Percentiles rank a stretch among this genome's conserved stretches.
phyloP scores from a whole-genome alignment of 2,329 filamentous ascomycete genomes.

The Trichoderma semiorbis region DNA sequence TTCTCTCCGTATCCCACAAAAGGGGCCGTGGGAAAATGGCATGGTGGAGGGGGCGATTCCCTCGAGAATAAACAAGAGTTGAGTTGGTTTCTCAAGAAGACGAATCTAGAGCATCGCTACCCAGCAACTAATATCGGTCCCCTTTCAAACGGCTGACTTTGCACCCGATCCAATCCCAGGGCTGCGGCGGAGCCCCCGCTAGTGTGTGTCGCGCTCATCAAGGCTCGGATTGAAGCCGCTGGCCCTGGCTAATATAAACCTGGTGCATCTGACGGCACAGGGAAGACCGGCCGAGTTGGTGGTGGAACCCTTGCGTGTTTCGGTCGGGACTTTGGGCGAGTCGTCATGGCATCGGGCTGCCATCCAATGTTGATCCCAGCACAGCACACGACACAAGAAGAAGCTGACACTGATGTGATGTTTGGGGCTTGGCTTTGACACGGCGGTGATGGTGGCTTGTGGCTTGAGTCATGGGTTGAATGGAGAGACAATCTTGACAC shows the following conservation, averaged over 20 bases:
- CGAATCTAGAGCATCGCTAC: neutral
- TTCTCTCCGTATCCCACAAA: neutral
- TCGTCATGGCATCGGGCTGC: neutral
- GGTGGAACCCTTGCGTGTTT: neutral
- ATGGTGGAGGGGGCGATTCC: neutral
- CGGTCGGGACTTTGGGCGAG: neutral
- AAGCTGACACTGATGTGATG: neutral
- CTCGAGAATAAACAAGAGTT: neutral
- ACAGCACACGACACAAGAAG: neutral
- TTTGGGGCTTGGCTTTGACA: neutral
- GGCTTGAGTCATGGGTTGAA: neutral
- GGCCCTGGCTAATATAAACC: conserved; percentile 12
- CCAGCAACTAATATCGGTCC: neutral
- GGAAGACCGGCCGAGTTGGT: neutral
- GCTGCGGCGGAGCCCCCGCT: conserved; percentile 1
- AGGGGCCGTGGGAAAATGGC: neutral
- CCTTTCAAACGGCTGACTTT: conserved; percentile 11
- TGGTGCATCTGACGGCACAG: conserved; percentile 10
- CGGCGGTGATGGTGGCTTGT: neutral
- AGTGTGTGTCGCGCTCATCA: neutral
- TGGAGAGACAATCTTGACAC: conserved; percentile 1
- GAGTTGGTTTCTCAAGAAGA: neutral
- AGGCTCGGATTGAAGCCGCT: neutral
- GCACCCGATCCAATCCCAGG: conserved; percentile 7
- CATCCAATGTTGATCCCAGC: neutral